phyloP scores from a whole-genome alignment of 2,329 filamentous ascomycete species.

The Chrysoporthe cubensis region DNA sequence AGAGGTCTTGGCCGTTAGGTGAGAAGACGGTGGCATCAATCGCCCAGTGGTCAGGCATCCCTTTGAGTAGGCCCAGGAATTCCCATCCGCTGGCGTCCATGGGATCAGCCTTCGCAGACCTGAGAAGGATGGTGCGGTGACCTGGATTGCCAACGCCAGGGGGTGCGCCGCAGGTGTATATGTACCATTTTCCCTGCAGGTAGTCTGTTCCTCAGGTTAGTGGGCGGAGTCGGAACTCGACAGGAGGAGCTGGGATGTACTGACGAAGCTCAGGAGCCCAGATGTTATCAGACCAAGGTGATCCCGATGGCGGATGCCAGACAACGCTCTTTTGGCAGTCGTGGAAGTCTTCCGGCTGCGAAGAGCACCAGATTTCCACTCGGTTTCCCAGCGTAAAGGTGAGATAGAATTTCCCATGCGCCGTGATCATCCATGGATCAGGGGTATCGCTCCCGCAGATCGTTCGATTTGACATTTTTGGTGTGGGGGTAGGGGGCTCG shows the following conservation, averaged over 20 bases:
- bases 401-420: constrained; percentile 31
- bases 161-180: constrained; percentile 21
- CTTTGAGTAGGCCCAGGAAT: constrained; percentile 29
- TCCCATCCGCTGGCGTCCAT: constrained; percentile 29
- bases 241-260: not conserved
- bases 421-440: constrained; percentile 37
- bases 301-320: constrained; percentile 18
- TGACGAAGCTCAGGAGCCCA: constrained; percentile 7
- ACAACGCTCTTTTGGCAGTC: constrained; percentile 30
- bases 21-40: constrained; percentile 30
- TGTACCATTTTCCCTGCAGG: constrained; percentile 19
- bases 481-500: not conserved
- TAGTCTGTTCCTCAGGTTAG: constrained; percentile 7
- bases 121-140: constrained; percentile 18
- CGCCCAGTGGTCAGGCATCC: constrained; percentile 32
- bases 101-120: constrained; percentile 12
- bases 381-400: constrained; percentile 39
- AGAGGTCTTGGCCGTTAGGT: constrained; percentile 18
- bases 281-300: constrained; percentile 10
- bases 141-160: constrained; percentile 20
- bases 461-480: constrained; percentile 35
- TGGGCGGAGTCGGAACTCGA: not conserved
- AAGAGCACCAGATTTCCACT: constrained; percentile 40
- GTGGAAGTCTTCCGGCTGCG: constrained; percentile 37
- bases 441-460: constrained; percentile 37